Base-by-base conservation (phyloP, 1,284 basidiomycete species). In the Ustilago esculenta region DNA sequence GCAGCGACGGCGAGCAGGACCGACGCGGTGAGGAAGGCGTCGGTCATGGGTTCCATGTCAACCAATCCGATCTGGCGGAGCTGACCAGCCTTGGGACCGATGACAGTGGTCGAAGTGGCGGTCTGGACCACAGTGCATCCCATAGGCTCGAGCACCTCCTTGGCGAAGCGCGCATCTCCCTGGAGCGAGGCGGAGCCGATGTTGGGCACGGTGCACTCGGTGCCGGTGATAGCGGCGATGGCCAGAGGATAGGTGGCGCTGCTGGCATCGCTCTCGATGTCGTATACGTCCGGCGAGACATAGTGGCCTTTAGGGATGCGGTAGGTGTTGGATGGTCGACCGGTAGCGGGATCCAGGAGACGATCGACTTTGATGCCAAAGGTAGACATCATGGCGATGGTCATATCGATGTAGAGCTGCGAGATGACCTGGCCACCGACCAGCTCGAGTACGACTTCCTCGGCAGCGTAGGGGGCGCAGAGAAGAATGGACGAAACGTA, bases 11-110 rank as follows among this genome's bases (percentile, higher is more conserved):
- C 94, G 45, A 93, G 92, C 15, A 99, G 85, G 2, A 90, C 93
- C 8, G 88, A 90, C 1, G 95, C 95, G 1, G 94, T 98, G 82
- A 98, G 87, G 86, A 99, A 99, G 6, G 94, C 95, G 82, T 98
- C 95, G 10, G 96, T 98, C 95, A 99, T 98, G n/a, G 90, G 89
- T 84, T 97, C 94, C 96, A 98, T 98, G 81, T 98, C 94, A 21
- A 98, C 88, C 72, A 89, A 86, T 33, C 92, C 92, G 46, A 97
- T 86, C 7, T 92, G 91, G 63, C 88, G 88, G 41, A 98, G 86
- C 73, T 88, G 85, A 2, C 93, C 92, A 18, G 89, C 83, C 1
- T 90, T 88, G 2, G 95, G 94, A 0, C 95, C 96, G 0, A 87
- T 89, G 36, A 98, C 94, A n/a, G 91, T 96, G 25, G 95, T 98